Evolutionary conservation across 768 basidiomycete species (phyloP).

Genomic region (Candolleomyces eurysporus): DNA sequence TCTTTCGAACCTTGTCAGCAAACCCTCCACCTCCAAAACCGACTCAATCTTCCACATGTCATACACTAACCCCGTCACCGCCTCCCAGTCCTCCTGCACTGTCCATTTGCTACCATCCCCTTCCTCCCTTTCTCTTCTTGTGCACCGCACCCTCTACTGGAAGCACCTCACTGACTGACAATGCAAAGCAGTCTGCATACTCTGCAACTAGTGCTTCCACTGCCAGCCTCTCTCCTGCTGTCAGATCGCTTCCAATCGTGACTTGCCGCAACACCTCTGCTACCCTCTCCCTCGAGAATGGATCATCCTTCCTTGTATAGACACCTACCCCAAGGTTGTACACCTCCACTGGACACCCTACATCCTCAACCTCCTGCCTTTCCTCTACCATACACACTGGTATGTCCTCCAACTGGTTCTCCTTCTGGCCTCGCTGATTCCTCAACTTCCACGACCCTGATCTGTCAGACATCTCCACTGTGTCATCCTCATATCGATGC

Average conservation of each 20-base stretch:
- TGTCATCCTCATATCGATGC: conserved; percentile 21
- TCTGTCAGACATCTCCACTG: conserved; percentile 2
- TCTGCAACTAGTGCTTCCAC: conserved; percentile 20
- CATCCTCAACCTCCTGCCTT: neutral
- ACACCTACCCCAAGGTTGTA: neutral
- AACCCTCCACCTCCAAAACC: neutral
- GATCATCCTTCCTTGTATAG: conserved; percentile 19
- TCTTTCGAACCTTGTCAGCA: conserved; percentile 16
- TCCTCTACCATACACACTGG: neutral
- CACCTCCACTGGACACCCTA: neutral
- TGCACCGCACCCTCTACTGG: conserved; percentile 30
- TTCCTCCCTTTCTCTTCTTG: conserved; percentile 1
- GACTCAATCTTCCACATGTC: conserved; percentile 14
- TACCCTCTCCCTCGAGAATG: conserved; percentile 21
- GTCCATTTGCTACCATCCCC: conserved; percentile 30
- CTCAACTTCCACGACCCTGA: neutral
- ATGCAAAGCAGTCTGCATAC: conserved; percentile 38
- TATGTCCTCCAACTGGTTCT: neutral
- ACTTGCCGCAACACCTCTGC: conserved; percentile 17
- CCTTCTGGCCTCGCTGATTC: neutral
- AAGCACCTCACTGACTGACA: conserved; percentile 32
- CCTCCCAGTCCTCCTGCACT: conserved; percentile 26
- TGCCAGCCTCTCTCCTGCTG: conserved; percentile 13
- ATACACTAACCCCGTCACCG: conserved; percentile 13
- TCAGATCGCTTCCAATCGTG: conserved; percentile 28